phyloP scores from a whole-genome alignment of 2,329 filamentous ascomycete genomes.

The Thielaviopsis cerberus region DNA sequence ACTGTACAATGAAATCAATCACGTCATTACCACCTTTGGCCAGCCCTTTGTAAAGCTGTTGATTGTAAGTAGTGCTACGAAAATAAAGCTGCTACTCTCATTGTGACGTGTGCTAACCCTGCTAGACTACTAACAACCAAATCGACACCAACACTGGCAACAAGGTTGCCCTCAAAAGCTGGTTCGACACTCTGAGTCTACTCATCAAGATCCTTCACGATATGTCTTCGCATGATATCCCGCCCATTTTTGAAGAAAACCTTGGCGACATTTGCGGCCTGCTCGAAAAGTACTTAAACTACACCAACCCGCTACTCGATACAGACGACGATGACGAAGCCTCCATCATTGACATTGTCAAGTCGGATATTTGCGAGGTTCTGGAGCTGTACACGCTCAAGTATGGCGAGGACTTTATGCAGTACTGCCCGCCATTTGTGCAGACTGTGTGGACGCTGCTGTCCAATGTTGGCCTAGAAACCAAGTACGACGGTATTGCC shows the following conservation, averaged over 20 bases:
- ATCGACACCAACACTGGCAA: conserved; percentile 62
- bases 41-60: conserved; percentile 67
- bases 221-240: conserved; percentile 90
- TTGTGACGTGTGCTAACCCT: background rate
- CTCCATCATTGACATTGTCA: conserved; percentile 67
- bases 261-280: conserved; percentile 57
- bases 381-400: conserved; percentile 84
- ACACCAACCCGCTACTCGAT: conserved; percentile 64
- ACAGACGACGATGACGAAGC: conserved; percentile 83
- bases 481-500: conserved; percentile 84
- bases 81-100: background rate
- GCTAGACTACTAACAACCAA: conserved; percentile 46
- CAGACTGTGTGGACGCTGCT: conserved; percentile 79
- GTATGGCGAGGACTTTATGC: conserved; percentile 82
- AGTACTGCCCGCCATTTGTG: conserved; percentile 66
- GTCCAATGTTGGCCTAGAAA: conserved; percentile 68
- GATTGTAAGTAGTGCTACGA: conserved; percentile 41
- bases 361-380: conserved; percentile 82
- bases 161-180: conserved; percentile 52
- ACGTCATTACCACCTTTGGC: conserved; percentile 75
- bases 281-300: conserved; percentile 82
- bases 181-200: conserved; percentile 72
- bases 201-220: conserved; percentile 88
- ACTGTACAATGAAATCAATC: conserved; percentile 87
- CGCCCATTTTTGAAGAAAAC: conserved; percentile 84